Evolutionary conservation across 2,329 filamentous ascomycete genomes (phyloP), one percentile per base, ranked within the genome.

Genomic region (Aspergillus awamori): DNA sequence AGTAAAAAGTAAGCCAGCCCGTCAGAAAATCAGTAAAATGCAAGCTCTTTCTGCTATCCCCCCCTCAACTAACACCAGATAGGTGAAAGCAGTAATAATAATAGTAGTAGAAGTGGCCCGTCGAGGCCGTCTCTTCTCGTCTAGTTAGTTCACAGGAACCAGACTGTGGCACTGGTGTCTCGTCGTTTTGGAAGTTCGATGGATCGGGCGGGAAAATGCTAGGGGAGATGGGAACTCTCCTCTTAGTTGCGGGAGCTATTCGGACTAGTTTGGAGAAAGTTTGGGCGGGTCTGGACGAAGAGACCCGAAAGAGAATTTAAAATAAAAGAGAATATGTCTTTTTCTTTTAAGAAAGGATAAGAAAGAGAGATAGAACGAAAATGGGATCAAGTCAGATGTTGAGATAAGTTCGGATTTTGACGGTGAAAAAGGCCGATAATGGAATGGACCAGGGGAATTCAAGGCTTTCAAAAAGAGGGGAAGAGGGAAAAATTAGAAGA

Each of bases 211-310:
- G 53, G 57, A 57, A 49, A 49, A 49, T 49, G 26, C 26, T 49
- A 52, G 11, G 56, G 45, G 48, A 58, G 57, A 49, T 49, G 47
- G 26, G 47, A 51, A 51, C 47, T 53, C 11, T 43, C 30, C 61
- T 38, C 54, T 53, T 64, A 64, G 53, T 57, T 55, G 62, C 62
- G 62, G 62, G 60, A 64, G 54, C 62, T 64, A 64, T 62, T 43
- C 53, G 55, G 54, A 30, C 24, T 30, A 55, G 49, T 51, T 62
- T 36, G 33, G 43, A 54, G 43, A 52, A 48, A 47, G 48, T 58
- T 61, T 52, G 51, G 43, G 58, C 48, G 57, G 53, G 43, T 28
- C 39, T 51, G 58, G 58, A 45, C 24, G 41, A 53, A 53, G 38
- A 33, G 39, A 53, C 24, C 28, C 13, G 33, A 57, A 43, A 49